Conservation (phyloP, 1,284 basidiomycete genomes). For the Microbotryum violaceum region DNA sequence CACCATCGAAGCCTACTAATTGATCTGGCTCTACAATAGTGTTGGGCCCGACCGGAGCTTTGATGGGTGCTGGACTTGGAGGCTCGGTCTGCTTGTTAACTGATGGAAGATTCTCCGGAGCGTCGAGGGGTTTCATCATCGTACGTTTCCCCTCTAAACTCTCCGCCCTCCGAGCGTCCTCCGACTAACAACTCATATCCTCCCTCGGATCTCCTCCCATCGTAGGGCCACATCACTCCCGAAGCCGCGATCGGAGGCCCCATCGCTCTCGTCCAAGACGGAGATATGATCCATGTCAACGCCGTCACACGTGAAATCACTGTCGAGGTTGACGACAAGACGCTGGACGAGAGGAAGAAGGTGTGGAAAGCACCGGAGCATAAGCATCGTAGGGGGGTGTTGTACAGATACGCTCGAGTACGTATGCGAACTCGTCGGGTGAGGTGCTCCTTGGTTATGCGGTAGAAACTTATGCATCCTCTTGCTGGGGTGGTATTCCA, state of each 20-base stretch:
- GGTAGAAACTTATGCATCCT: too few relatives aligned
- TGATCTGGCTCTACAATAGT: not conserved
- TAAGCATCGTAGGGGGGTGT: too few relatives aligned
- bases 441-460: too few relatives aligned
- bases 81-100: conserved; percentile 83
- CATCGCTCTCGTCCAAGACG: conserved; percentile 41
- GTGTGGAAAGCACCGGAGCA: conserved; percentile 9
- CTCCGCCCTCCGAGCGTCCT: too few relatives aligned
- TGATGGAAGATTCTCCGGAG: conserved; percentile 79
- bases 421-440: too few relatives aligned
- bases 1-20: not conserved
- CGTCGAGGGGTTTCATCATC: conserved; percentile 17
- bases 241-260: conserved; percentile 42
- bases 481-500: too few relatives aligned
- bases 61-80: conserved; percentile 87
- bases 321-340: conserved; percentile 25
- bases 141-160: conserved; percentile 35
- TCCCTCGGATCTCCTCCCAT: not conserved
- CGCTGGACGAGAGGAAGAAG: conserved; percentile 1
- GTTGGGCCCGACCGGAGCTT: conserved; percentile 62
- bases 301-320: conserved; percentile 38
- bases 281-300: conserved; percentile 42
- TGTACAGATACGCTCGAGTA: too few relatives aligned
- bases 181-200: too few relatives aligned
- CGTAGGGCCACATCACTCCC: conserved; percentile 12